Evolutionary conservation across 2,329 filamentous ascomycete species (phyloP), one percentile per base, ranked within the genome.

Genomic region (Exophiala sp.): DNA sequence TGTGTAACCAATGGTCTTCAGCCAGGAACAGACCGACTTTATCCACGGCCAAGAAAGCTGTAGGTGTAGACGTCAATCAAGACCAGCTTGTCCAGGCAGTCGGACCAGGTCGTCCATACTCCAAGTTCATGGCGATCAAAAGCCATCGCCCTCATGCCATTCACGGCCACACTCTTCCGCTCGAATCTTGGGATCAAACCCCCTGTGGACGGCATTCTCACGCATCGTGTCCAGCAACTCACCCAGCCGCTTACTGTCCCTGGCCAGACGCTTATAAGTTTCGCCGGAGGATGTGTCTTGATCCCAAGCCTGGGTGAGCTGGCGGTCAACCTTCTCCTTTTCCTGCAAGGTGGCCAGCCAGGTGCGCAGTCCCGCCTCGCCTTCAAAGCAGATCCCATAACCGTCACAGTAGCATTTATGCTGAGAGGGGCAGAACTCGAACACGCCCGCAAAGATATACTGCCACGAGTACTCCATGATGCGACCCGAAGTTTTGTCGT

Each of bases 391-490:
- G 11, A 79, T 65, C 1, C 81, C 81, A 42, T 77, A 84, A 5
- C 78, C 79, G 55, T 83, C 80, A 62, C 81, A 84, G 55, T 80
- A 80, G 66, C 81, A 84, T 0, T 75, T 63, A 50, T 76, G 70
- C 65, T 79, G 75, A 19, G 65, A 64, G 3, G 72, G 70, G 50
- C 74, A 77, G 37, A 69, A 60, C 18, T 68, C 64, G 10, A 66
- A 60, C 19, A 72, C 54, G 1, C 74, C 76, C 0, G 78, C 77
- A 62, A 82, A 83, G 13, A 83, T 71, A 52, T 74, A 79, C 52
- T 82, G 79, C 80, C 80, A 83, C 1, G 81, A 65, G 60, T 83
- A 82, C 62, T 83, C 80, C 69, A 79, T 82, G 9, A 82, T 70
- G 2, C 80, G 71, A 3, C 80, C 80, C 9, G 75, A 76, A 13